phyloP scores from a whole-genome alignment of 2,329 filamentous ascomycete species.

The Macrophomina tecta region DNA sequence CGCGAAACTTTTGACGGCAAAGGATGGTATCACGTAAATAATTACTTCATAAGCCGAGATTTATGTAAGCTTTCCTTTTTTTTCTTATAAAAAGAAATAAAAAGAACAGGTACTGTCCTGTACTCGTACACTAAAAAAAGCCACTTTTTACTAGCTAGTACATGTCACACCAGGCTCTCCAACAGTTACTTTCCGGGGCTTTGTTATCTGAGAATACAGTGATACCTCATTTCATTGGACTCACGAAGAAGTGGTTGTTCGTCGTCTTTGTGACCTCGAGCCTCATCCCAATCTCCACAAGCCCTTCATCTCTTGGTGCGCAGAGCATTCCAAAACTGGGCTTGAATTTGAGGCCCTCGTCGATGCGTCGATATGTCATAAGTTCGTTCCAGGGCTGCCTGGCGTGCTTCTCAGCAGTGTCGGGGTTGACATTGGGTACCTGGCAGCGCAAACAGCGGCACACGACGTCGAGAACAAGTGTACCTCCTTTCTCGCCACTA shows the following conservation, averaged over 20 bases:
- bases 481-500: conserved; percentile 31
- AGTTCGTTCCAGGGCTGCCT: conserved; percentile 67
- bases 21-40: no score
- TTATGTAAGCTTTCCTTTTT: no score
- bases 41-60: no score
- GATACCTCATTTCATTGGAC: conserved; percentile 43
- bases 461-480: conserved; percentile 61
- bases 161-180: no score
- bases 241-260: conserved; percentile 57
- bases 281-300: conserved; percentile 63
- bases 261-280: conserved; percentile 65
- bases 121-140: no score
- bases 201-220: no score
- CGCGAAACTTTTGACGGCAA: no score
- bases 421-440: conserved; percentile 69
- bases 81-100: no score
- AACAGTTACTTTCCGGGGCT: no score
- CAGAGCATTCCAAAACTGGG: conserved; percentile 72
- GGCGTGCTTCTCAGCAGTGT: conserved; percentile 64
- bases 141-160: no score
- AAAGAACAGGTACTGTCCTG: no score
- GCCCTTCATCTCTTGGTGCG: conserved; percentile 63
- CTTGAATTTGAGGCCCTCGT: conserved; percentile 67
- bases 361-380: conserved; percentile 65
- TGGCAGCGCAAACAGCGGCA: conserved; percentile 66